phyloP scores from a whole-genome alignment of 257 asterid species.

The Parsonsia alboflavescens region DNA sequence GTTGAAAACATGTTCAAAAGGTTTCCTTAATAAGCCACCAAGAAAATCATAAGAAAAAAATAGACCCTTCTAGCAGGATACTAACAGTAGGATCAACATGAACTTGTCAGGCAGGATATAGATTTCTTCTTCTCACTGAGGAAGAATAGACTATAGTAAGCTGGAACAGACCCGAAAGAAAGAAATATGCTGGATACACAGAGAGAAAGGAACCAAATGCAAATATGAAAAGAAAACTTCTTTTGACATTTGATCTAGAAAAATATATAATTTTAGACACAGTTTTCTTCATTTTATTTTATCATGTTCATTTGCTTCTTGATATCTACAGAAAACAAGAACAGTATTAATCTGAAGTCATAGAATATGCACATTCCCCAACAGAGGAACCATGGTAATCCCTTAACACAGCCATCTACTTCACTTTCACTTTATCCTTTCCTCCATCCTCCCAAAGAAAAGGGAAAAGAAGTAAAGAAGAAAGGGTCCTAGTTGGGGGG shows the following conservation, averaged over 20 bases:
- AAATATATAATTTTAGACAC: background rate
- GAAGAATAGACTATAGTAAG: background rate
- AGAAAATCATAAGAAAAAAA: too few species aligned
- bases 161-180: background rate
- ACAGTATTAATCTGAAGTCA: background rate
- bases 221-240: background rate
- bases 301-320: too few species aligned
- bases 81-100: too few species aligned
- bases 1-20: background rate
- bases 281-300: background rate
- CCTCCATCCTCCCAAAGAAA: background rate
- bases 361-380: background rate
- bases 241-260: background rate
- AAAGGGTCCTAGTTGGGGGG: background rate
- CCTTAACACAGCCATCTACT: background rate
- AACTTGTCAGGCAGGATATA: too few species aligned
- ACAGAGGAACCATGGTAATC: background rate
- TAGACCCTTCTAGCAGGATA: too few species aligned
- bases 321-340: background rate
- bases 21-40: too few species aligned
- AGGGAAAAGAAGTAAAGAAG: background rate
- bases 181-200: background rate
- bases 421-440: background rate
- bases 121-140: background rate
- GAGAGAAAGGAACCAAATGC: background rate